Conservation (phyloP, 148 eudicot species). For the Pouteria glomerata region DNA sequence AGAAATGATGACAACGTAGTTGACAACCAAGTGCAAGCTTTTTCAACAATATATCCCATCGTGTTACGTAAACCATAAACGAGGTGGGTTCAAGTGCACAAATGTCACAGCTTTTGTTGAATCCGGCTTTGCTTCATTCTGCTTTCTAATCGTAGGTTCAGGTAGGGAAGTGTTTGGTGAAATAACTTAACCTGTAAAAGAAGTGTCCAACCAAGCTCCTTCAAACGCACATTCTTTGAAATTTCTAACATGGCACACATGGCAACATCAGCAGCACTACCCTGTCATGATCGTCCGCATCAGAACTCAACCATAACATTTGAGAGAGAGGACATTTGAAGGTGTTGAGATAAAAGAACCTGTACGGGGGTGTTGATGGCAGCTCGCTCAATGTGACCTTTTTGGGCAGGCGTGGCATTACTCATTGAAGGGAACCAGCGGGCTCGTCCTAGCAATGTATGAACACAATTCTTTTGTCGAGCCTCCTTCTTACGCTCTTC, state of each 20-base stretch:
- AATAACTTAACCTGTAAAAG: conserved; percentile 68
- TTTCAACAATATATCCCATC: neutral
- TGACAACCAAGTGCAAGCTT: neutral
- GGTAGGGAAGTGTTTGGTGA: neutral
- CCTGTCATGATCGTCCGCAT: conserved; percentile 33
- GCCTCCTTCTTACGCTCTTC: conserved; percentile 72
- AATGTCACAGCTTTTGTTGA: no score
- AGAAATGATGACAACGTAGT: neutral
- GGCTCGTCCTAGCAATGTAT: conserved; percentile 80
- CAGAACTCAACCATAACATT: neutral
- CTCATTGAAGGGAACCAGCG: conserved; percentile 67
- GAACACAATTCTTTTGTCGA: conserved; percentile 35
- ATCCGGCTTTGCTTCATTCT: no score
- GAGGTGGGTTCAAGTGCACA: neutral
- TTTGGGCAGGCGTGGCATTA: conserved; percentile 36
- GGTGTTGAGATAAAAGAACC: conserved; percentile 31
- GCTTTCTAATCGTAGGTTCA: no score
- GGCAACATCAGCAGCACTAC: conserved; percentile 99
- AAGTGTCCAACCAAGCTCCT: conserved; percentile 87
- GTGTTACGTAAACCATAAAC: neutral
- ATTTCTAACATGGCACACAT: conserved; percentile 99
- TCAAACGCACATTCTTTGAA: conserved; percentile 51
- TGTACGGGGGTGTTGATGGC: conserved; percentile 98
- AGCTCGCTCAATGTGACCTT: conserved; percentile 89
- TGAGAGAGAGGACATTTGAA: neutral